Base-by-base conservation (phyloP, 2,329 filamentous ascomycete genomes). In the Aspergillus vadensis region DNA sequence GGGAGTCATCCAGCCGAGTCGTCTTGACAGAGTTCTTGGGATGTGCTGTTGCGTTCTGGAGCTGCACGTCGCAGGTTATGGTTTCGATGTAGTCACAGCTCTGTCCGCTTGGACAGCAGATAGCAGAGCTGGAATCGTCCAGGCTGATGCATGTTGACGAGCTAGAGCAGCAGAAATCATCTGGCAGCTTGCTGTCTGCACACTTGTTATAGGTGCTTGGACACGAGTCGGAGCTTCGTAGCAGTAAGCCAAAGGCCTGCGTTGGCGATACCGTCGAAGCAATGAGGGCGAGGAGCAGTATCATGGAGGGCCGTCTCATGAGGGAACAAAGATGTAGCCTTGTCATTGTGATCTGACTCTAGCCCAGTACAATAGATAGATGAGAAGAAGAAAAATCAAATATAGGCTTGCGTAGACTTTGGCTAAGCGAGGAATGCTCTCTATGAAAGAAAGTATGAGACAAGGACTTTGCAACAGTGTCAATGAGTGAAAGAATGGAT, bases 51-150 rank as follows among this genome's bases (percentile, higher is more conserved):
- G 76, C 71, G 66, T 82, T 76, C 59, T 81, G 80, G 14, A 70
- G 67, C 30, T 72, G 66, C 4, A 81, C 62, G 59, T 82, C 70
- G 70, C 80, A 82, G 25, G 72, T 70, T 51, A 81, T 79, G 1
- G 77, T 71, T 32, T 72, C 62, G 50, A 82, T 81, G 55, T 71
- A 75, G 14, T 70, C 63, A 64, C 80, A 82, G 53, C 71, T 69
- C 25, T 68, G 59, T 4, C 77, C 79, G 10, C 71, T 67, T n/a
- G 79, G 79, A 65, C 80, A 82, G 68, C 80, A 82, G 23, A 82
- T 72, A 27, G 74, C 78, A 3, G 79, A 77, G 36, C 70, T 78
- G 10, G 70, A 73, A 55, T 71, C 65, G 60, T 81, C 80, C 38
- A 81, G 59, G 47, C 73, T 74, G 52, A 80, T 66, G 62, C 80